These are phyloP conservation scores for Calonectria henricotiae DNA, from an alignment of 2,329 filamentous ascomycete species.

Conservation along the genomic window DNA sequence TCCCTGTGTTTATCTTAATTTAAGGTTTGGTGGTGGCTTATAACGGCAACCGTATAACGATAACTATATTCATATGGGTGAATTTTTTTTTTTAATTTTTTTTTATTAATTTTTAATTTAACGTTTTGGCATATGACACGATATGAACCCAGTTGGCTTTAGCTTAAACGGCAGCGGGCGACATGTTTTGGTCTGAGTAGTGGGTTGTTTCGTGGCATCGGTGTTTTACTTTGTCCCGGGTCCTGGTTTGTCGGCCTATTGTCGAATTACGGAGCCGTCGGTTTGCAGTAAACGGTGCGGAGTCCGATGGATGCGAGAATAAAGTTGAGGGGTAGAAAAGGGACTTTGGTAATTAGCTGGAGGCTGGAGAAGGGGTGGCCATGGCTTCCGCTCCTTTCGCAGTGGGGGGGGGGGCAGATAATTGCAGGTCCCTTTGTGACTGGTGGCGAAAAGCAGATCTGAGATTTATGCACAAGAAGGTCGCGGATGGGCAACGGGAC, in stretches of 20 bases:
- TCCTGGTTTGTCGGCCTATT: background rate
- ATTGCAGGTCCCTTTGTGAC: conserved; percentile 16
- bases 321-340: conserved; percentile 8
- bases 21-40: background rate
- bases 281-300: conserved; percentile 12
- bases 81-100: no score
- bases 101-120: background rate
- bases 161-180: conserved; percentile 3
- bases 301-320: conserved; percentile 1
- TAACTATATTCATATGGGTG: background rate
- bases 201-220: conserved; percentile 13
- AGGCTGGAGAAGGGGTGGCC: conserved; percentile 27
- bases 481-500: background rate
- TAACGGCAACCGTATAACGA: background rate
- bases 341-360: conserved; percentile 36
- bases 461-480: conserved; percentile 18
- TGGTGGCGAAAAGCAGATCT: conserved; percentile 2
- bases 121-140: background rate
- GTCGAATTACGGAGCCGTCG: conserved; percentile 6
- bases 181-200: conserved; percentile 24
- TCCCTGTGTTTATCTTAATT: background rate
- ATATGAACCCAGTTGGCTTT: background rate
- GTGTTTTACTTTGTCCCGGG: conserved; percentile 6
- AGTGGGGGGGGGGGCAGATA: background rate
- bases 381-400: conserved; percentile 7